Evolutionary conservation across 2,329 filamentous ascomycete genomes (phyloP).

Genomic region (Didymosphaeria variabile): DNA sequence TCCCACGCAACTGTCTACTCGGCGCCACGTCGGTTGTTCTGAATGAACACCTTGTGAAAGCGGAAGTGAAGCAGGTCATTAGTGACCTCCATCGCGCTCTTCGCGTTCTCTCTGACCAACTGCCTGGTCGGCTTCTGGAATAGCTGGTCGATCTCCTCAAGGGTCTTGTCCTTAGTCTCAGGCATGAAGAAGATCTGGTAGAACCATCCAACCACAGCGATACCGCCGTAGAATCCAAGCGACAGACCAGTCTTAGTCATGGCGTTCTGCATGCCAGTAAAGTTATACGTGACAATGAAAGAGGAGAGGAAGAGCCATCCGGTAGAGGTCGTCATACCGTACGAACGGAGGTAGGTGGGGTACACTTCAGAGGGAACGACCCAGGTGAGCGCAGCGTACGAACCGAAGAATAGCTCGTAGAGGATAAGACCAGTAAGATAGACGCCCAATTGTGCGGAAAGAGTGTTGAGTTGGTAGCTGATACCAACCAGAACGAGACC

Average conservation of each 20-base stretch:
- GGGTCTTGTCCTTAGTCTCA: constrained; percentile 73
- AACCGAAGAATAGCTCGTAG: constrained; percentile 49
- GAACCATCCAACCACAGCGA: constrained; percentile 73
- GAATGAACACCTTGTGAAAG: constrained; percentile 59
- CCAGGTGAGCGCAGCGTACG: constrained; percentile 48
- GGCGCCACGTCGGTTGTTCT: constrained; percentile 33
- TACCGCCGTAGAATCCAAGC: constrained; percentile 78
- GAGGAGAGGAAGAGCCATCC: constrained; percentile 74
- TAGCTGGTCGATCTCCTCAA: constrained; percentile 76
- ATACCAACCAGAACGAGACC: constrained; percentile 73
- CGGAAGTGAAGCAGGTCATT: constrained; percentile 56
- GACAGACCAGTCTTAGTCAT: constrained; percentile 72
- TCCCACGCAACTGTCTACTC: neutral
- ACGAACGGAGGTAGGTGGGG: constrained; percentile 75
- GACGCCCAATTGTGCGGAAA: constrained; percentile 61
- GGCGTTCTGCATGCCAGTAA: constrained; percentile 72
- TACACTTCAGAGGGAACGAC: constrained; percentile 71
- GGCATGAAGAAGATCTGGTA: constrained; percentile 81
- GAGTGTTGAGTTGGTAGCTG: constrained; percentile 65
- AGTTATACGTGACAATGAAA: constrained; percentile 81
- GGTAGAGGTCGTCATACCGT: constrained; percentile 77
- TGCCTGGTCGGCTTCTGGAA: constrained; percentile 71
- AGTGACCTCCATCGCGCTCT: constrained; percentile 54
- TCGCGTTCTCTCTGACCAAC: constrained; percentile 62
- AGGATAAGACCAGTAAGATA: constrained; percentile 72